Percentiles rank a stretch among this genome's conserved stretches.
phyloP scores from a whole-genome alignment of 306 rosid genomes.

The Trifolium dubium region DNA sequence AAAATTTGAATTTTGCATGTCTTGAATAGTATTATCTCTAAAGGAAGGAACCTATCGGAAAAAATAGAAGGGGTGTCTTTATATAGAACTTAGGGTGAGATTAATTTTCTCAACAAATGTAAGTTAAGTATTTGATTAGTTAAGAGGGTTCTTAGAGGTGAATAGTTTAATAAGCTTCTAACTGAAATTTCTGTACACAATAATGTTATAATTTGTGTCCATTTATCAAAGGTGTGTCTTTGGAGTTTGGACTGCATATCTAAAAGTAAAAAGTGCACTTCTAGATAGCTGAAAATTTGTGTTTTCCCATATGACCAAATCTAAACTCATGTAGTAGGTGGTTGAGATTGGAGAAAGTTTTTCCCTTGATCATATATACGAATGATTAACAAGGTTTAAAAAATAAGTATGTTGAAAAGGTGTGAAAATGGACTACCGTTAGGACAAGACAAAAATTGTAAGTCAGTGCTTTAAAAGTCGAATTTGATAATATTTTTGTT shows the following conservation, averaged over 20 bases:
- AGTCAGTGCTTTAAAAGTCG: neutral
- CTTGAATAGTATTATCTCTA: too few species aligned
- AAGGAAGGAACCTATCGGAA: too few species aligned
- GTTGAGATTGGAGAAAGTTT: too few species aligned
- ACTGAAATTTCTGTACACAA: neutral
- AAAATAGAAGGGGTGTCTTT: neutral
- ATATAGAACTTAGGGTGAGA: too few species aligned
- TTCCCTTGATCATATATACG: neutral
- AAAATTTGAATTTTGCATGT: too few species aligned
- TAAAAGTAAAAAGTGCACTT: neutral
- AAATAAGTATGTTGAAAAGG: neutral
- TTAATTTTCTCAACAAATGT: neutral
- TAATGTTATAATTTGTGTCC: too few species aligned
- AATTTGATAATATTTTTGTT: too few species aligned
- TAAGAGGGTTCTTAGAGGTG: neutral
- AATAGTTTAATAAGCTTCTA: neutral
- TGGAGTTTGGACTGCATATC: too few species aligned
- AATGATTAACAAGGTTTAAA: neutral
- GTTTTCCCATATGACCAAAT: neutral
- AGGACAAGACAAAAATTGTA: too few species aligned
- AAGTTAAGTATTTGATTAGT: neutral
- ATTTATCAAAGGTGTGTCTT: neutral
- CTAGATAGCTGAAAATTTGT: too few species aligned
- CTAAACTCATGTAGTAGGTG: too few species aligned
- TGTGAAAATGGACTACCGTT: neutral